A percentile compares a stretch with the other conserved stretches of the same genome.
Conservation (phyloP, 306 rosid genomes). For the Rosa rugosa region DNA sequence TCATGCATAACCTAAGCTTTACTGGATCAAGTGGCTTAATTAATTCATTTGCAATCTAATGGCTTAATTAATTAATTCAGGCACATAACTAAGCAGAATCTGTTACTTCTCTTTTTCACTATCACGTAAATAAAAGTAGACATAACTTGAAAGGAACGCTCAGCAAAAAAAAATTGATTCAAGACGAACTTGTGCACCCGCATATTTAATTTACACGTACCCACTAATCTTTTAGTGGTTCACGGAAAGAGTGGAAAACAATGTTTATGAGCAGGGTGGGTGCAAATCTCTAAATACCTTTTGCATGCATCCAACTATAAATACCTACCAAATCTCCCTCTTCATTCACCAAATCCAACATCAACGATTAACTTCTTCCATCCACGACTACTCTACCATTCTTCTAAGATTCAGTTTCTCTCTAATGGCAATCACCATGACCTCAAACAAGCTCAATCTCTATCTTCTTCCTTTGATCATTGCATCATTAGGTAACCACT, state of each 20-base stretch:
- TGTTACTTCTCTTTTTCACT: neutral
- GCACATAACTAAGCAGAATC: neutral
- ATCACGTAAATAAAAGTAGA: neutral
- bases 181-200: neutral
- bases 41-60: neutral
- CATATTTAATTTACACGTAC: neutral
- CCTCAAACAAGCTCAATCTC: neutral
- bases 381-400: neutral
- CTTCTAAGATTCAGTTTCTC: neutral
- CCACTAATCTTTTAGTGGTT: neutral
- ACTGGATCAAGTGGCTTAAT: neutral
- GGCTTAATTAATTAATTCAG: neutral
- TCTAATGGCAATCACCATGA: neutral
- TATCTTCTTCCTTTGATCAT: neutral
- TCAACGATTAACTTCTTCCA: neutral
- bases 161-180: too few species aligned
- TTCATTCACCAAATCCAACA: neutral
- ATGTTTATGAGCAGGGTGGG: neutral
- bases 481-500: neutral
- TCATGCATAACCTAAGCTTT: neutral
- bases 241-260: neutral
- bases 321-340: neutral
- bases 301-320: neutral
- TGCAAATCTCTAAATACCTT: neutral
- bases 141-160: neutral